A percentile compares a stretch with the other conserved stretches of the same genome.
Evolutionary conservation across 495 filamentous ascomycete genomes (phyloP).

Genomic region (Aspergillus baeticus): DNA sequence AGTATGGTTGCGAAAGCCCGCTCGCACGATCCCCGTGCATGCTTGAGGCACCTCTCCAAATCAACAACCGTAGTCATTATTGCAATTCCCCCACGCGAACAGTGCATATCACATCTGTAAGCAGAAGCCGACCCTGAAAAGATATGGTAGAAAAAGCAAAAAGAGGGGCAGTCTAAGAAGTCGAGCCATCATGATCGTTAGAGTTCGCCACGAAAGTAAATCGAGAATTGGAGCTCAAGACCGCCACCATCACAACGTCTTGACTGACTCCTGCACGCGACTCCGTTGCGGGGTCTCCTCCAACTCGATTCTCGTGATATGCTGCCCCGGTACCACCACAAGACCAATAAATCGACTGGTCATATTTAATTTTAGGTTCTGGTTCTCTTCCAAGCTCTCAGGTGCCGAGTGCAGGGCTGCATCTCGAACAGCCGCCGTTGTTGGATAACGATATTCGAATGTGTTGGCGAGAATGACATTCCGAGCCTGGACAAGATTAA

Average conservation of each 20-base stretch:
- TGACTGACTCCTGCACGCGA: slow-evolving; percentile 26
- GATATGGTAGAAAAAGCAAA: neutral
- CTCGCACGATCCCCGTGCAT: slow-evolving; percentile 1
- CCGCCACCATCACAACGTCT: slow-evolving; percentile 17
- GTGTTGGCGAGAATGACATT: slow-evolving; percentile 86
- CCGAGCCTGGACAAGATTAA: slow-evolving; percentile 52
- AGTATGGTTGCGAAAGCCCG: slow-evolving; percentile 1
- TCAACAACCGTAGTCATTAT: neutral
- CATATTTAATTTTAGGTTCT: slow-evolving; percentile 63
- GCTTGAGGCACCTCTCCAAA: neutral
- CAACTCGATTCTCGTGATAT: slow-evolving; percentile 84
- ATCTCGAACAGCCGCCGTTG: slow-evolving; percentile 46
- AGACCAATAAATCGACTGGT: slow-evolving; percentile 83
- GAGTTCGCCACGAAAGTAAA: slow-evolving; percentile 8
- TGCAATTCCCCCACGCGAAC: slow-evolving; percentile 11
- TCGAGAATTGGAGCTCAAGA: slow-evolving; percentile 1
- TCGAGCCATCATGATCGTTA: neutral
- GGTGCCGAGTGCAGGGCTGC: slow-evolving; percentile 39
- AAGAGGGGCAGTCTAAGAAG: neutral
- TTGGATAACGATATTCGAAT: slow-evolving; percentile 81
- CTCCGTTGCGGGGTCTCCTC: slow-evolving; percentile 55
- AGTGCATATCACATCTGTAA: slow-evolving; percentile 13
- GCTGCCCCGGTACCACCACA: slow-evolving; percentile 83
- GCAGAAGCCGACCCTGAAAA: neutral
- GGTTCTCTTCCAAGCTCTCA: slow-evolving; percentile 21